These are phyloP conservation scores for Starmera caribaea DNA, from an alignment of 805 yeast genomes.

Conservation along the genomic window DNA sequence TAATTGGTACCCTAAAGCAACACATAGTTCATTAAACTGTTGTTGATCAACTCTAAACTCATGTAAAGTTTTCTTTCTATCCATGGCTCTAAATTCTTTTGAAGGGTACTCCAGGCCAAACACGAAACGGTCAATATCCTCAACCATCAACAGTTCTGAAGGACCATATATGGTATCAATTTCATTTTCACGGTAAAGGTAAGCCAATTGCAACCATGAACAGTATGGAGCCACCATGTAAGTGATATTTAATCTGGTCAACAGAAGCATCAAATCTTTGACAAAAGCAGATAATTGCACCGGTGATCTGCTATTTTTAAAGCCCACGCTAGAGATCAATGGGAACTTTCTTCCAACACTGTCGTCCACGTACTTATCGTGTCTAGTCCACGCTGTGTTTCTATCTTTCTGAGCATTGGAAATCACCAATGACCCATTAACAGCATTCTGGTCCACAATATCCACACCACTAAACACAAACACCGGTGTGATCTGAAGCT, in stretches of 20 bases:
- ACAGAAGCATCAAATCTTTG: conserved; percentile 45
- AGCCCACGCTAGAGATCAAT: conserved; percentile 31
- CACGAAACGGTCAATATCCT: conserved; percentile 60
- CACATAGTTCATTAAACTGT: conserved; percentile 66
- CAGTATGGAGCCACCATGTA: conserved; percentile 76
- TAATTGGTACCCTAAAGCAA: conserved; percentile 69
- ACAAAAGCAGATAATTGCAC: conserved; percentile 40
- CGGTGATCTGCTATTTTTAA: conserved; percentile 40
- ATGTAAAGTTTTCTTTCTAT: conserved; percentile 42
- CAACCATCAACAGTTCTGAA: conserved; percentile 60
- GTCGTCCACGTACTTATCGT: conserved; percentile 12
- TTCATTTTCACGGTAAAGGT: conserved; percentile 42
- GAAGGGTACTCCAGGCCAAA: conserved; percentile 58
- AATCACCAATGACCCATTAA: conserved; percentile 27
- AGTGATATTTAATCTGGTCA: conserved; percentile 46
- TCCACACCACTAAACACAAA: conserved; percentile 69
- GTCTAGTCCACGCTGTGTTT: conserved; percentile 35
- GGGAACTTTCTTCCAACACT: conserved; percentile 14
- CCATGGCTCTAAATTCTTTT: conserved; percentile 59
- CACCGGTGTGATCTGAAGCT: conserved; percentile 61
- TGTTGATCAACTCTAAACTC: conserved; percentile 54
- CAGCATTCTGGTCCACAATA: conserved; percentile 24
- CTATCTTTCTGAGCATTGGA: conserved; percentile 26
- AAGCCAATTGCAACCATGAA: conserved; percentile 73
- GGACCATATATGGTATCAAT: conserved; percentile 81